Evolutionary conservation across 495 filamentous ascomycete genomes (phyloP).

Genomic region (Penicillium salamii): DNA sequence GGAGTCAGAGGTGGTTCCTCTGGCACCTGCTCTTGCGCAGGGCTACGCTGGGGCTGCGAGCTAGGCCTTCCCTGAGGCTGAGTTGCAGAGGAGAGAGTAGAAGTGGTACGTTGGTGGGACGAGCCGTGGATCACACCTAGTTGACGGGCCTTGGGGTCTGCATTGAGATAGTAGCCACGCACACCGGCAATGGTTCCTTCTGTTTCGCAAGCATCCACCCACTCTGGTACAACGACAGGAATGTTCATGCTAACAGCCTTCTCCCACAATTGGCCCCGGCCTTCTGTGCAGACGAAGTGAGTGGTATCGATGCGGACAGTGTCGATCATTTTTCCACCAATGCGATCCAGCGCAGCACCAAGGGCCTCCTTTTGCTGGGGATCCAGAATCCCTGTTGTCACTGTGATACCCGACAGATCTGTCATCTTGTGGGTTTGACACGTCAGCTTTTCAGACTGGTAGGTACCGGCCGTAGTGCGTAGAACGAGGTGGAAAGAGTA

Average conservation of each 20-base stretch:
- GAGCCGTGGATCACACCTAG: constrained; percentile 47
- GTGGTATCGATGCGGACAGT: constrained; percentile 95
- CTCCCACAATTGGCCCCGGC: constrained; percentile 86
- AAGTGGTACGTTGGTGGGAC: constrained; percentile 43
- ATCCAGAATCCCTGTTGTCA: constrained; percentile 86
- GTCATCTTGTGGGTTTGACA: constrained; percentile 99
- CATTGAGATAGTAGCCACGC: constrained; percentile 91
- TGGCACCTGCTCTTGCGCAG: constrained; percentile 18
- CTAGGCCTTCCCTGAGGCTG: constrained; percentile 26
- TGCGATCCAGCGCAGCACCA: constrained; percentile 70
- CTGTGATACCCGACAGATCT: constrained; percentile 91
- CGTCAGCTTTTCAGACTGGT: constrained; percentile 74
- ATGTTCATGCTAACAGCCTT: constrained; percentile 97
- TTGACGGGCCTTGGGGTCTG: constrained; percentile 65
- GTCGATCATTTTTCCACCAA: constrained; percentile 90
- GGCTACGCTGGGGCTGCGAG: constrained; percentile 16
- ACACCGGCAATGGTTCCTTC: constrained; percentile 93
- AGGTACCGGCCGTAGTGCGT: constrained; percentile 86
- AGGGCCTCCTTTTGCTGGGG: constrained; percentile 71
- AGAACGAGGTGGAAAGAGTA: constrained; percentile 94
- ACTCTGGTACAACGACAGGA: constrained; percentile 95
- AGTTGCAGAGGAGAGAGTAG: constrained; percentile 26
- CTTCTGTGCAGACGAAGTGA: constrained; percentile 98
- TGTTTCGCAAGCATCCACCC: constrained; percentile 90
- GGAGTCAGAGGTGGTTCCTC: constrained; percentile 41